Percentiles rank a stretch among this genome's conserved stretches.
These are phyloP conservation scores for Pestalotiopsis sp. DNA, from an alignment of 2,329 filamentous ascomycete genomes.

Conservation along the genomic window DNA sequence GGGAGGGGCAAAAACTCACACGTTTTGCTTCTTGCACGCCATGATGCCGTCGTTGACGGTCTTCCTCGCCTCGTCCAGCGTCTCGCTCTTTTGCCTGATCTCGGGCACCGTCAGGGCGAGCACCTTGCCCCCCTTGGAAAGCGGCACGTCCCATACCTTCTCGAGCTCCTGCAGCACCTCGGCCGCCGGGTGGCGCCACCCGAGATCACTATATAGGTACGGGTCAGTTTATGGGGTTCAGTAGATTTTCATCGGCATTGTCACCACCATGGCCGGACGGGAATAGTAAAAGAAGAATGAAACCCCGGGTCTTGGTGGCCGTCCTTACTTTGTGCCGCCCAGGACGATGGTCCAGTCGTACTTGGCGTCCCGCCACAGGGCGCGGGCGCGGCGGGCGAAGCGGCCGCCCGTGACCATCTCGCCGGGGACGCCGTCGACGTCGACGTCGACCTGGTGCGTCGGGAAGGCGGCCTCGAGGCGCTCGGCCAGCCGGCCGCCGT, in stretches of 20 bases:
- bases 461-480: constrained; percentile 50
- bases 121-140: constrained; percentile 54
- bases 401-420: constrained; percentile 45
- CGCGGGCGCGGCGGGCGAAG: constrained; percentile 33
- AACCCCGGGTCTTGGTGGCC: not conserved
- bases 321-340: constrained; percentile 63
- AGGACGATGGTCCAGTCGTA: constrained; percentile 67
- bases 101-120: constrained; percentile 68
- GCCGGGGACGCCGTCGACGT: constrained; percentile 53
- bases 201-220: constrained; percentile 49
- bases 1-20: constrained; percentile 43
- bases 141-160: constrained; percentile 51
- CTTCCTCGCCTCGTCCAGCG: constrained; percentile 38
- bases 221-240: not conserved
- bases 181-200: constrained; percentile 35
- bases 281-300: not conserved
- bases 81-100: constrained; percentile 32
- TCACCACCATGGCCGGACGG: not conserved
- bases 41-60: constrained; percentile 57
- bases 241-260: not conserved
- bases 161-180: constrained; percentile 53
- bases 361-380: constrained; percentile 23
- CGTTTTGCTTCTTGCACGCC: constrained; percentile 48
- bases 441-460: constrained; percentile 39
- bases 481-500: constrained; percentile 49